phyloP scores from a whole-genome alignment of 805 yeast genomes.

The Maudiozyma bulderi region DNA sequence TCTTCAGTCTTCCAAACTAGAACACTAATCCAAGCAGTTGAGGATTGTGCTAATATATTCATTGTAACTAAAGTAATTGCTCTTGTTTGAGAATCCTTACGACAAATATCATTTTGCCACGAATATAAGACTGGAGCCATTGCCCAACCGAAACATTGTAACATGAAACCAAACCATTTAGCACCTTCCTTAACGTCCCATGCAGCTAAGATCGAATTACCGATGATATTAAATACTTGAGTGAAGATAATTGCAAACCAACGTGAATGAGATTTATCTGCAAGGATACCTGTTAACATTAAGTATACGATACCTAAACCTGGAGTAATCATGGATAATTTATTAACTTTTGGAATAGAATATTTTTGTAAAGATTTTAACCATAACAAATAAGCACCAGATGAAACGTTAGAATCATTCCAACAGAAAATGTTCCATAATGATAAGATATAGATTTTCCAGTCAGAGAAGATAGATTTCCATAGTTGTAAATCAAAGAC shows the following conservation, averaged over 20 bases:
- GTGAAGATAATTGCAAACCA: conserved; percentile 47
- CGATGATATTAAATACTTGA: conserved; percentile 42
- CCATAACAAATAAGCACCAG: conserved; percentile 53
- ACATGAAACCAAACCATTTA: conserved; percentile 51
- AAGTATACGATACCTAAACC: conserved; percentile 41
- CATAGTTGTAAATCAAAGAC: conserved; percentile 39
- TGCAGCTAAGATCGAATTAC: conserved; percentile 43
- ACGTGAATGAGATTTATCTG: conserved; percentile 44
- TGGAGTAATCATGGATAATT: conserved; percentile 45
- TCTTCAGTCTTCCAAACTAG: conserved; percentile 38
- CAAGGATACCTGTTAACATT: conserved; percentile 22
- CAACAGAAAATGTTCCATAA: conserved; percentile 48
- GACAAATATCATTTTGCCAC: conserved; percentile 50
- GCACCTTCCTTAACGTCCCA: conserved; percentile 48
- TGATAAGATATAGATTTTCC: conserved; percentile 49
- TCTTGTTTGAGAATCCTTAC: conserved; percentile 44
- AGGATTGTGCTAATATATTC: conserved; percentile 44
- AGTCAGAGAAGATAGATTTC: conserved; percentile 42
- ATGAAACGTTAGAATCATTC: conserved; percentile 44
- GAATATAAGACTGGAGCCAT: conserved; percentile 51
- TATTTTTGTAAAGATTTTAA: conserved; percentile 39
- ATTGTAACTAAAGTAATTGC: conserved; percentile 42
- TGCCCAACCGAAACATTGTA: conserved; percentile 51
- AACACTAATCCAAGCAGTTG: conserved; percentile 45
- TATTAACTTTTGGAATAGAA: conserved; percentile 35